Base-by-base conservation (phyloP, 352 stramenopile species). In the Globisporangium spinosum region DNA sequence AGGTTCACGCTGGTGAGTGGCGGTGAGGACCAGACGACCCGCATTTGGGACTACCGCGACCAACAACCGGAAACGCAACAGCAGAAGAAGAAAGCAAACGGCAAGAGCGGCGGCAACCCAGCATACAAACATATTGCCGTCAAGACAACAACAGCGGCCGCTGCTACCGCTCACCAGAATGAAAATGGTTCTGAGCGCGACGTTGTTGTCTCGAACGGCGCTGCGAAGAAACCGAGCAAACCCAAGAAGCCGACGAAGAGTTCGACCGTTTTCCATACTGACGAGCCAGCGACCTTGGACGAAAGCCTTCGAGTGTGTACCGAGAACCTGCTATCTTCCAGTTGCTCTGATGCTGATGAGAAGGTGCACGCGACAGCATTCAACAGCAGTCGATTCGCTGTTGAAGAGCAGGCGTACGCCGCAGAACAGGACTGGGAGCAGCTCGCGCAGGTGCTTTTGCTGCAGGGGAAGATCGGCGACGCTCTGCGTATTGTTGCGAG, bases 1-100 rank as follows among this genome's bases (percentile, higher is more conserved):
- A n/a, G 65, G 2, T 74, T 71, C 12, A 67, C 70, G 0, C 62
- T 94, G 0, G 74, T 78, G n/a, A 91, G 79, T 32, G 81, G 80
- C 22, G 81, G 83, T 27, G 84, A 93, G 23, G 84, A 92, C 53
- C 87, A 94, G 69, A 84, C 82, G 3, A 72, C 89, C 25, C 82
- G 84, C 4, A 15, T 89, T 12, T 94, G 86, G 86, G 68, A 82
- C 32, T 81, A 78, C n/a, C 73, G 61, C 61, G 51, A 74, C 0
- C 78, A 85, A 23, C 47, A 63, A 12, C 58, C 70, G 0, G 22
- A 58, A 57, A 12, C 25, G 8, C 22, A 8, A 2, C 10, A 49
- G 58, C 10, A 45, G 2, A 23, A 7, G 1, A 20, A 7, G 23
- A 15, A 9, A 3, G 8, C 34, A 29, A 56, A 45, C 17, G 7